Conservation (phyloP, 2,329 filamentous ascomycete species). For the Elsinoe arachidis region DNA sequence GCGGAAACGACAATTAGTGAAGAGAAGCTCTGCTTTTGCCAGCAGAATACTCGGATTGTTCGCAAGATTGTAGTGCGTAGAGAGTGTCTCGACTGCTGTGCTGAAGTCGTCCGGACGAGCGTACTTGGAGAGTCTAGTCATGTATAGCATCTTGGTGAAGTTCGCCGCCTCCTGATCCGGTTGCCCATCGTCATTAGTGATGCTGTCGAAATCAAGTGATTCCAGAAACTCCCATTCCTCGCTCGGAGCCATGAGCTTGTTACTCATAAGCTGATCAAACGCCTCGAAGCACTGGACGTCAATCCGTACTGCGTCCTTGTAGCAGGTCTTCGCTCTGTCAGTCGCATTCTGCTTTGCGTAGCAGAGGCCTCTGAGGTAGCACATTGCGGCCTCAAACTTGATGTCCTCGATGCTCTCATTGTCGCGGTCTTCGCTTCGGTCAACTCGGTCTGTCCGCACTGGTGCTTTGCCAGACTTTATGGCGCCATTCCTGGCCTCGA, state of each 20-base stretch:
- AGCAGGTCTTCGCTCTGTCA: conserved; percentile 93
- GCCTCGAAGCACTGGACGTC: conserved; percentile 98
- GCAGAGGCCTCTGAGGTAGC: conserved; percentile 85
- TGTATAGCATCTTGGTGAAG: conserved; percentile 94
- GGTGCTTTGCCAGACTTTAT: conserved; percentile 33
- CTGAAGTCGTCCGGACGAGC: conserved; percentile 76
- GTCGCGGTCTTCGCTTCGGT: conserved; percentile 53
- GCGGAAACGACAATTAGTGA: conserved; percentile 88
- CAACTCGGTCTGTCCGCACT: conserved; percentile 43
- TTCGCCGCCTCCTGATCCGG: conserved; percentile 77
- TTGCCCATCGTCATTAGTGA: conserved; percentile 54
- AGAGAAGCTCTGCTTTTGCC: conserved; percentile 80
- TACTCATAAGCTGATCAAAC: conserved; percentile 96
- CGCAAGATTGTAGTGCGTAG: conserved; percentile 83
- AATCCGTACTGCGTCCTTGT: conserved; percentile 93
- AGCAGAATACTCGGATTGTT: conserved; percentile 84
- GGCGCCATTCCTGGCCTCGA: conserved; percentile 46
- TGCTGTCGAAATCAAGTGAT: conserved; percentile 80
- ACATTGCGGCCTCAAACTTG: conserved; percentile 94
- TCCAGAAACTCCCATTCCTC: conserved; percentile 88
- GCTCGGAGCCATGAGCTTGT: conserved; percentile 78
- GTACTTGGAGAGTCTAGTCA: conserved; percentile 90
- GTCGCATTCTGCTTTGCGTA: conserved; percentile 97
- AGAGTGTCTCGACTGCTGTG: conserved; percentile 78
- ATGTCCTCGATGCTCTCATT: conserved; percentile 65